Evolutionary conservation across 768 basidiomycete species (phyloP).

Genomic region (Postia placenta): DNA sequence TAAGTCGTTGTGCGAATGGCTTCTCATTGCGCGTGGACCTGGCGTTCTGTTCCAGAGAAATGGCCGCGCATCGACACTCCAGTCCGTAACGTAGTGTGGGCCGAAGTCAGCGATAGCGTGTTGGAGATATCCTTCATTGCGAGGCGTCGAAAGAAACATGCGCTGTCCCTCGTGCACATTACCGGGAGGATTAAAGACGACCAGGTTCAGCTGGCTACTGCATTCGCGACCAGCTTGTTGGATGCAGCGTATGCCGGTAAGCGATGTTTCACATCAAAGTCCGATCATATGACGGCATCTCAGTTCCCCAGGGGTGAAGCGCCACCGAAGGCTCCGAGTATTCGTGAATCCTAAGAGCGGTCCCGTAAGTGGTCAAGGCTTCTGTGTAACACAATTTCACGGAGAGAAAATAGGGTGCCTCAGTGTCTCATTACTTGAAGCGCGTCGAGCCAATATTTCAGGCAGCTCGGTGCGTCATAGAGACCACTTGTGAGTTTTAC

Average conservation of each 20-base stretch:
- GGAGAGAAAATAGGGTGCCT: no score
- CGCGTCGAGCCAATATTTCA: conserved; percentile 68
- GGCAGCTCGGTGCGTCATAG: conserved; percentile 56
- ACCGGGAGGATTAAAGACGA: conserved; percentile 35
- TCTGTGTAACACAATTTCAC: no score
- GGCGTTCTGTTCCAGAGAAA: conserved; percentile 11
- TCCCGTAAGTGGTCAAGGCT: conserved; percentile 57
- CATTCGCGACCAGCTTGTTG: conserved; percentile 55
- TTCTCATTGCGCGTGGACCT: neutral
- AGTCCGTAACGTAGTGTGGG: conserved; percentile 50
- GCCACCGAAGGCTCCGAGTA: conserved; percentile 52
- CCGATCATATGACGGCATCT: conserved; percentile 2
- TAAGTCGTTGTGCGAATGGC: conserved; percentile 4
- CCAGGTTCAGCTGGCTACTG: conserved; percentile 28
- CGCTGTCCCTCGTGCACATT: conserved; percentile 34
- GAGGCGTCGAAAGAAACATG: conserved; percentile 35
- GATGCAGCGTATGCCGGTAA: conserved; percentile 58
- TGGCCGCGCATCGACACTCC: conserved; percentile 27
- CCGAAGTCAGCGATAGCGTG: conserved; percentile 29
- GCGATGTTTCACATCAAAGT: conserved; percentile 10
- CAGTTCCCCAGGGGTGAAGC: conserved; percentile 40
- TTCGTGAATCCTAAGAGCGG: conserved; percentile 80
- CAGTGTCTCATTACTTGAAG: no score
- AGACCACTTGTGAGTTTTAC: conserved; percentile 52
- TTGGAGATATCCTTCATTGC: conserved; percentile 49